Conservation (phyloP, 208 protist genomes). For the Acanthamoeba lenticulata region DNA sequence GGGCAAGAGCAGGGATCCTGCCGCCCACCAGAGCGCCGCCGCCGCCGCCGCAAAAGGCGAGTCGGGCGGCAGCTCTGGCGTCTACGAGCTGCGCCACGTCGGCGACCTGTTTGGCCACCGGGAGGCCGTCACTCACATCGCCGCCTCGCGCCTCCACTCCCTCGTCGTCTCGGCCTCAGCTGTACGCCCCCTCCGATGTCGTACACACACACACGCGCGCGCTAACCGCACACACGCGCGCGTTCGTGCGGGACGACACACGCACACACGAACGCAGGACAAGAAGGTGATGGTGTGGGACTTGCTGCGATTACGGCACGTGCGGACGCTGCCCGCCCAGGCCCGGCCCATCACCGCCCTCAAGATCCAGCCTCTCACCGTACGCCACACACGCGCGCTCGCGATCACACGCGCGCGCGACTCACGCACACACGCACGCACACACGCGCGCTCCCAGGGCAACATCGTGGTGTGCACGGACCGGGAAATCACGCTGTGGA, state of each 20-base stretch:
- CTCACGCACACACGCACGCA: background rate
- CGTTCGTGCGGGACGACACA: background rate
- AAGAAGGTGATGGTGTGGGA: constrained; percentile 50
- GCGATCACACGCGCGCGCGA: background rate
- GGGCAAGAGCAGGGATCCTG: background rate
- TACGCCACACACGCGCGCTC: background rate
- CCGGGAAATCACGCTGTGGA: constrained; percentile 50
- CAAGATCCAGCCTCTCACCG: constrained; percentile 19
- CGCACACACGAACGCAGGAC: background rate
- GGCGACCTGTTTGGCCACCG: constrained; percentile 19
- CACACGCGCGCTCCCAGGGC: constrained; percentile 1
- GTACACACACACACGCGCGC: background rate
- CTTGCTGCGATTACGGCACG: constrained; percentile 14
- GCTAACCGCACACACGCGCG: background rate
- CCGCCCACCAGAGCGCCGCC: background rate
- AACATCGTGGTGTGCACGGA: constrained; percentile 59
- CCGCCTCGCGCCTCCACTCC: background rate
- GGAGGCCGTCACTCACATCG: constrained; percentile 19
- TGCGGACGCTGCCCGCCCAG: background rate
- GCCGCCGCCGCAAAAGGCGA: too few species aligned
- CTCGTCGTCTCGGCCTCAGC: background rate
- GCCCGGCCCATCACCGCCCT: background rate
- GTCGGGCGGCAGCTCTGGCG: too few species aligned
- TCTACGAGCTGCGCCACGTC: background rate
- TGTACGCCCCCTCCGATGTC: background rate